Evolutionary conservation across 2,329 filamentous ascomycete species (phyloP), one percentile per base, ranked within the genome.

Genomic region (Ceratocystis cacaofunesta): DNA sequence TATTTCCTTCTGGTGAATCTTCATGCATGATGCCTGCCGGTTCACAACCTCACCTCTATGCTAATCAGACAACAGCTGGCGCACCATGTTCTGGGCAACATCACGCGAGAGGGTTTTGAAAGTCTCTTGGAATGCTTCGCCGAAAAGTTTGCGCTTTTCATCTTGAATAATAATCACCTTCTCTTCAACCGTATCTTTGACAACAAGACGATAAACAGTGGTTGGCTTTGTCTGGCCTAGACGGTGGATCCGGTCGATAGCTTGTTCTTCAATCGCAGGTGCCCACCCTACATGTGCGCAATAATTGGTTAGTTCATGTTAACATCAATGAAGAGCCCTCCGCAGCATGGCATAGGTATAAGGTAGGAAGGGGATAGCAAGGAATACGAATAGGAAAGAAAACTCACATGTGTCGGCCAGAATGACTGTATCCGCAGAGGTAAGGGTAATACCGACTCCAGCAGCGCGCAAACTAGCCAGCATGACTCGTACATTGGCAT

Each of bases 241-340:
- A 0, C 91, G 82, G 72, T 96, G 89, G 5, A 96, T 90, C 3
- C 91, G 86, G 72, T 96, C 91, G 2, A 95, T 82, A 2, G 92
- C 92, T 73, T 96, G 91, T 70, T 95, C 90, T 74, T 96, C 91
- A 65, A 96, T 94, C 0, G 90, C 90, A 0, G 91, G 91, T 1
- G 91, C 90, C 88, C 91, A 96, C 91, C 90, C 79, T 76, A 66
- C 4, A 17, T 28, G 17, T 30, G 28, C 10, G 30, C 19, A 12
- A 19, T 25, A 1, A 3, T 25, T 28, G 22, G 22, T 52, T 25
- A 52, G 48, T 52, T 8, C 22, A 28, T 25, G 22, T 15, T 28
- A 10, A 7, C 25, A 6, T 2, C 2, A 15, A 2, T 22, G 36
- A 41, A 41, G 15, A 4, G 3, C 4, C 36, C 36, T 41, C 36